Evolutionary conservation across 352 stramenopile genomes (phyloP).

Genomic region (Albugo laibachii): DNA sequence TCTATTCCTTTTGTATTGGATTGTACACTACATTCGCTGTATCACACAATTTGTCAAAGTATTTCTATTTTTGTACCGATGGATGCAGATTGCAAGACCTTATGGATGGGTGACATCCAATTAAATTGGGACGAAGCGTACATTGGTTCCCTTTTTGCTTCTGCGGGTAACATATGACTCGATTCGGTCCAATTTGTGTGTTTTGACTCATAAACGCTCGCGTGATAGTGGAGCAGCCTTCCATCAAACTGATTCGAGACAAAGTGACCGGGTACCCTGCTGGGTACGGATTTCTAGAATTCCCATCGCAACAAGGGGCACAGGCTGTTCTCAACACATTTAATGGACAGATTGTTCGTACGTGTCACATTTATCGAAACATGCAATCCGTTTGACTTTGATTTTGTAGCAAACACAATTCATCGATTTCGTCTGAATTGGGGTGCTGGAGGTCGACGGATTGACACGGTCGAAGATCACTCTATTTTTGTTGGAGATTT

Average conservation of each 20-base stretch:
- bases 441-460: constrained; percentile 68
- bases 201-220: background rate
- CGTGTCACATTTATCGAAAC: constrained; percentile 2
- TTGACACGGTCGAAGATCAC: constrained; percentile 68
- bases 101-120: constrained; percentile 84
- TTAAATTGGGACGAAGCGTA: constrained; percentile 81
- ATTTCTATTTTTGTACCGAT: background rate
- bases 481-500: constrained; percentile 86
- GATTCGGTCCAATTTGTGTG: background rate
- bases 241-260: constrained; percentile 82
- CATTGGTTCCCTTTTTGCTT: constrained; percentile 65
- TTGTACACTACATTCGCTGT: no score
- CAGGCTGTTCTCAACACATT: constrained; percentile 70
- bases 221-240: constrained; percentile 47
- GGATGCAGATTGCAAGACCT: constrained; percentile 49
- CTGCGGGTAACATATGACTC: constrained; percentile 21
- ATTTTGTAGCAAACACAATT: constrained; percentile 47
- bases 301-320: constrained; percentile 56
- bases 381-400: background rate
- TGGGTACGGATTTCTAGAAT: constrained; percentile 86
- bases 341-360: constrained; percentile 79
- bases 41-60: no score
- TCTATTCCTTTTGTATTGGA: no score
- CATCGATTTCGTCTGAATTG: constrained; percentile 86
- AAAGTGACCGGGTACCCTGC: constrained; percentile 73